phyloP scores from a whole-genome alignment of 1,284 basidiomycete species.

The Trametes versicolor region DNA sequence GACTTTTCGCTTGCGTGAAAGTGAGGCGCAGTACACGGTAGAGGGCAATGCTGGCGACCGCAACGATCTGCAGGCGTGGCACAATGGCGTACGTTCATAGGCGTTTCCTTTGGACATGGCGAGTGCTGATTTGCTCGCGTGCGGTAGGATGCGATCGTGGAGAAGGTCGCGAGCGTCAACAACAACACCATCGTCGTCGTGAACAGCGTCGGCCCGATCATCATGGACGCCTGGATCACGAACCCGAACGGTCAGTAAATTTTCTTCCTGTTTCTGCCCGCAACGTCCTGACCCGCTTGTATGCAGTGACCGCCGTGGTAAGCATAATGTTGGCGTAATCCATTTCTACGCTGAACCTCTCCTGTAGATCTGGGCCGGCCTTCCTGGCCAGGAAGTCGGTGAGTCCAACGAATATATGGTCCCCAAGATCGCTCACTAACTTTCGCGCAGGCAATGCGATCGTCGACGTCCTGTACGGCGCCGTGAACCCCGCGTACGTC shows the following conservation, averaged over 20 bases:
- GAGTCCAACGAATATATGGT: not conserved
- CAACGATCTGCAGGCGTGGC: conserved; percentile 76
- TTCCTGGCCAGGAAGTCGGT: conserved; percentile 63
- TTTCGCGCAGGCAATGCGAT: conserved; percentile 58
- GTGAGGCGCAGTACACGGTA: conserved; percentile 65
- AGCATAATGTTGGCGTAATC: not conserved
- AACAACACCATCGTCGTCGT: conserved; percentile 67
- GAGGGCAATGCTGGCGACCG: conserved; percentile 74
- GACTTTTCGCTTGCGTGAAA: conserved; percentile 53
- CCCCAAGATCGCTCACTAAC: not conserved
- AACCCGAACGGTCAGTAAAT: conserved; percentile 44
- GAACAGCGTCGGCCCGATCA: conserved; percentile 59
- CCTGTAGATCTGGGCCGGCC: conserved; percentile 39
- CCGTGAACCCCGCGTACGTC: conserved; percentile 51
- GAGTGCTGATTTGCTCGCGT: not conserved
- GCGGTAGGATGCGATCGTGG: conserved; percentile 47
- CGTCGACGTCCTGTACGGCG: conserved; percentile 57
- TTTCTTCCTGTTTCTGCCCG: conserved; percentile 20
- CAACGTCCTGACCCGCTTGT: not conserved
- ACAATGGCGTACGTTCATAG: conserved; percentile 58
- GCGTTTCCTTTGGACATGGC: conserved; percentile 39
- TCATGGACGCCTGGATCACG: conserved; percentile 60
- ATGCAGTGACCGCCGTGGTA: conserved; percentile 38
- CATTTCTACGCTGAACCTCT: not conserved
- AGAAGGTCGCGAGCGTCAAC: conserved; percentile 45